Evolutionary conservation across 169 alveolate species (phyloP).

Genomic region (Eimeria falciformis): DNA sequence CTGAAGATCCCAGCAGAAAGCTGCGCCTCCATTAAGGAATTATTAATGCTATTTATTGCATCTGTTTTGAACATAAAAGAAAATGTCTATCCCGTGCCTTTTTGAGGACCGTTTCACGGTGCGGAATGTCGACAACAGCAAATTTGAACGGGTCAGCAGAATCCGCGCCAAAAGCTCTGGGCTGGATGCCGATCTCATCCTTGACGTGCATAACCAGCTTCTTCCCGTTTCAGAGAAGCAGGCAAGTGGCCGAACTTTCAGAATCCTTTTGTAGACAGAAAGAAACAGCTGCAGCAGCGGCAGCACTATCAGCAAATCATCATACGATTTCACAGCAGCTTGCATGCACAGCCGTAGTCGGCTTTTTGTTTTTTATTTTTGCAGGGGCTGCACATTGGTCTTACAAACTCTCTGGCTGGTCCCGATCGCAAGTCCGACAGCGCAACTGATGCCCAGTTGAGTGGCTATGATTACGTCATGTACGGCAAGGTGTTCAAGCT

Average conservation of each 20-base stretch:
- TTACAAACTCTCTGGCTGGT: background rate
- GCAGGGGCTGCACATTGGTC: slow-evolving; percentile 29
- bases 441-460: slow-evolving; percentile 80
- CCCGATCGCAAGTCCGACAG: slow-evolving; percentile 8
- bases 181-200: slow-evolving; percentile 92
- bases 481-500: slow-evolving; percentile 92
- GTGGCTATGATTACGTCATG: slow-evolving; percentile 93
- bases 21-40: too few species aligned
- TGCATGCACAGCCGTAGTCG: background rate
- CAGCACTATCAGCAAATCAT: background rate
- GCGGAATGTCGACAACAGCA: slow-evolving; percentile 90
- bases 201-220: slow-evolving; percentile 91
- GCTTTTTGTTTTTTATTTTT: background rate
- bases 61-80: too few species aligned
- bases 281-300: slow-evolving; percentile 24
- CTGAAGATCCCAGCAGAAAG: too few species aligned
- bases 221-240: slow-evolving; percentile 90
- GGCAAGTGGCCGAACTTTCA: slow-evolving; percentile 78
- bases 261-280: slow-evolving; percentile 87
- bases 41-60: too few species aligned
- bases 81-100: slow-evolving; percentile 76
- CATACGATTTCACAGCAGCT: background rate
- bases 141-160: slow-evolving; percentile 92
- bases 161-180: slow-evolving; percentile 93
- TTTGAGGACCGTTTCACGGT: slow-evolving; percentile 94